phyloP scores from a whole-genome alignment of 305 asterid species.

The Fraxinus sp. region DNA sequence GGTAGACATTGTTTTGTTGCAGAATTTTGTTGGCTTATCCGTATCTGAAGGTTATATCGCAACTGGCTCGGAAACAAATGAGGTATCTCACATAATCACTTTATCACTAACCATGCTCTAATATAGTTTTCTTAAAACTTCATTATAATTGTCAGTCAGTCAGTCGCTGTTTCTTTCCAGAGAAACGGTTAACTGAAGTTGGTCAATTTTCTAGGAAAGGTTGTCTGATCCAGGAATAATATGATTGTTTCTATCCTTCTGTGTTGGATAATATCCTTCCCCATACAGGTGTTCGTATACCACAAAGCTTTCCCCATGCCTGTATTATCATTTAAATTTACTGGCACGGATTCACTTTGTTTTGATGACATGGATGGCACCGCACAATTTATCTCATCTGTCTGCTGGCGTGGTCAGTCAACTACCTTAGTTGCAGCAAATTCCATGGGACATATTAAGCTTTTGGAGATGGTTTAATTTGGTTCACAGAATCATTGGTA shows the following conservation, averaged over 20 bases:
- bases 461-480: constrained; percentile 75
- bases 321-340: constrained; percentile 64
- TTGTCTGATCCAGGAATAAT: neutral
- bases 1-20: constrained; percentile 32
- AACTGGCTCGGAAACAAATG: constrained; percentile 96
- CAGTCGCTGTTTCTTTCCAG: neutral
- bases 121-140: neutral
- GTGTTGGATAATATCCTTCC: neutral
- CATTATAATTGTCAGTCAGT: neutral
- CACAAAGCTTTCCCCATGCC: constrained; percentile 95
- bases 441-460: constrained; percentile 71
- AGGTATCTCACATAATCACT: constrained; percentile 47
- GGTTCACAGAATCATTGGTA: neutral
- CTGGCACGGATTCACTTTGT: constrained; percentile 58
- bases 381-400: constrained; percentile 85
- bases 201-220: neutral
- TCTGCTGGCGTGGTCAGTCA: constrained; percentile 89
- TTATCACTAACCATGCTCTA: neutral
- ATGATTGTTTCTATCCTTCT: neutral
- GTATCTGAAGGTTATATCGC: constrained; percentile 90
- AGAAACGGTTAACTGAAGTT: neutral
- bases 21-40: constrained; percentile 96
- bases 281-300: constrained; percentile 66
- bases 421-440: constrained; percentile 90
- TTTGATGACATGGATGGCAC: constrained; percentile 69